A percentile compares a stretch with the other conserved stretches of the same genome.
Evolutionary conservation across 106 monocot species (phyloP).

Genomic region (Acorus calamus): DNA sequence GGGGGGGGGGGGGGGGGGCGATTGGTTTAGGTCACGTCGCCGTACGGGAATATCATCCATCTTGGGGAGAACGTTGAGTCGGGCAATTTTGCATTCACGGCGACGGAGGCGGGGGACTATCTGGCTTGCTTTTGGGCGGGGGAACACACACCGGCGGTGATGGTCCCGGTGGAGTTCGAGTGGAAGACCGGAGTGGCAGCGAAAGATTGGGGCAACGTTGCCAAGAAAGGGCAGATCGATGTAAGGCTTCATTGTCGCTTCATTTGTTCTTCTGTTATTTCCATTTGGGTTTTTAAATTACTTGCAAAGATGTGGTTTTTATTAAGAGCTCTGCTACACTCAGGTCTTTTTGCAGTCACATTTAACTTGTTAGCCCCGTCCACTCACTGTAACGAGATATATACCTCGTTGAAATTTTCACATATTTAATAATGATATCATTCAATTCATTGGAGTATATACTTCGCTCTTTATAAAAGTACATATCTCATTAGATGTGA

Average conservation of each 20-base stretch:
- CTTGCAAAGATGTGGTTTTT: not conserved
- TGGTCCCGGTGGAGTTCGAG: constrained; percentile 70
- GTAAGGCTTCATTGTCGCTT: constrained; percentile 21
- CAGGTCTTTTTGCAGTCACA: no score
- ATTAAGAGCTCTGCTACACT: not conserved
- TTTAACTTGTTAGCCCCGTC: no score
- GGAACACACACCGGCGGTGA: constrained; percentile 60
- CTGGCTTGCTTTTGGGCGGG: constrained; percentile 89
- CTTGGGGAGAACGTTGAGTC: constrained; percentile 58
- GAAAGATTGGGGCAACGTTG: constrained; percentile 83
- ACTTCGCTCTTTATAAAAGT: no score
- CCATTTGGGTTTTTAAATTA: not conserved
- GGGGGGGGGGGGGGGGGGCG: not conserved
- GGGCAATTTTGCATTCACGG: constrained; percentile 72
- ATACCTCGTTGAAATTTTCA: no score
- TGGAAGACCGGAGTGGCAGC: constrained; percentile 88
- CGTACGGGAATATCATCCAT: constrained; percentile 78
- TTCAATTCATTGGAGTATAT: no score
- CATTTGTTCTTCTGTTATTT: not conserved
- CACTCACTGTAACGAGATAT: no score
- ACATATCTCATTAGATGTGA: no score
- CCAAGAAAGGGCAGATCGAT: constrained; percentile 94
- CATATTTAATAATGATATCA: no score
- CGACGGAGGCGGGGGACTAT: constrained; percentile 75
- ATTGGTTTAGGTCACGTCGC: constrained; percentile 59